phyloP scores from a whole-genome alignment of 441 rosid genomes.

The Aquilaria agallochum region DNA sequence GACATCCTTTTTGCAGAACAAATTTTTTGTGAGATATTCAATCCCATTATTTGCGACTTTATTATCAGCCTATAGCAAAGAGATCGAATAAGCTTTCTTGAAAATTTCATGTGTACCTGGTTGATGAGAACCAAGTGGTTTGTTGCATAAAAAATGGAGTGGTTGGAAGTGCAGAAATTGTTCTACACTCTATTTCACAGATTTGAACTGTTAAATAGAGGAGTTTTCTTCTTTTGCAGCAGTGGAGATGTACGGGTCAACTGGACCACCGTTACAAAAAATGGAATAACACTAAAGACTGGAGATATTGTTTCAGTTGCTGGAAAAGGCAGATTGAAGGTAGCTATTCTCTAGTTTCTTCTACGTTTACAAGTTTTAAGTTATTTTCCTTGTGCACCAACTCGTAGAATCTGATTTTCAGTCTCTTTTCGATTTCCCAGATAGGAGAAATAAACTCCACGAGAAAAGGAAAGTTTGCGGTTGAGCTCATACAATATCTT shows the following conservation, averaged over 20 bases:
- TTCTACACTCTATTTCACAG: neutral
- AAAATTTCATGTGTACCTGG: too few species aligned
- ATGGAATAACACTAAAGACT: slow-evolving; percentile 56
- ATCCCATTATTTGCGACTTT: too few species aligned
- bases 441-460: slow-evolving; percentile 74
- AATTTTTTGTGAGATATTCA: too few species aligned
- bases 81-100: too few species aligned
- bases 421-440: slow-evolving; percentile 26
- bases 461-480: slow-evolving; percentile 75
- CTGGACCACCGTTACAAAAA: slow-evolving; percentile 73
- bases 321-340: slow-evolving; percentile 88
- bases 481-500: slow-evolving; percentile 71
- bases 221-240: slow-evolving; percentile 28
- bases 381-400: too few species aligned
- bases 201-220: neutral
- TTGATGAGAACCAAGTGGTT: neutral
- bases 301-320: slow-evolving; percentile 87
- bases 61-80: too few species aligned
- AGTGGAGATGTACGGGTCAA: slow-evolving; percentile 78
- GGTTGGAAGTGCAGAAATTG: too few species aligned
- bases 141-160: neutral
- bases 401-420: neutral
- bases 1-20: too few species aligned
- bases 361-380: too few species aligned
- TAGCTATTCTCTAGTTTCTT: slow-evolving; percentile 8